Base-by-base conservation (phyloP, 2,329 filamentous ascomycete species). In the Fusarium euwallaceae region DNA sequence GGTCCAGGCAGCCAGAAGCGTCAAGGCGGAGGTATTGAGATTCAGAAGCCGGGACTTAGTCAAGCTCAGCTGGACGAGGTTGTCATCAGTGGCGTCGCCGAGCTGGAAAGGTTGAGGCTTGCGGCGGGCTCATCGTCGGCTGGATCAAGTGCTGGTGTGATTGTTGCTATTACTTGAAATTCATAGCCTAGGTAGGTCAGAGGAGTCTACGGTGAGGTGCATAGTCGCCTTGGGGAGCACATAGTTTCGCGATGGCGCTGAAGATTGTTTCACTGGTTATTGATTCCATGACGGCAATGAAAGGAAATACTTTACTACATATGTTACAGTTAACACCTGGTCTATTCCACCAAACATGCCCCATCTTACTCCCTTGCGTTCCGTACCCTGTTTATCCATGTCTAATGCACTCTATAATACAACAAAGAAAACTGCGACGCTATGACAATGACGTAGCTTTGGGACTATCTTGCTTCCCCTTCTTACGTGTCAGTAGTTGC, bases 51-150 rank as follows among this genome's bases (percentile, higher is more conserved):
- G 6, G 60, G 43, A 2, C 9, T 62, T 16, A 51, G 43, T 17
- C 60, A 32, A 16, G n/a, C 60, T 22, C 60, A 62, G 43, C 11
- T 62, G 41, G 60, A 62, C 20, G 60, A 62, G 43, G 36, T 62
- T 16, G 60, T 62, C 14, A 29, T 62, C 6, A 62, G 60, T n/a
- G 60, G 60, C 4, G 16, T 62, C 3, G 60, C 37, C 7, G 43
- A 48, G 29, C 24, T 62, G 60, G 60, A 62, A 45, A 39, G 58
- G 22, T 37, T 37, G 22, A 39, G 36, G 36, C 34, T 39, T 41
- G 55, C n/a, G 22, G 34, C 53, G 22, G 29, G 20, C 2, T 59
- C 55, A n/a, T 36, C 55, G 3, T 34, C 34, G 4, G 34, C 14
- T n/a, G 27, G 27, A 32, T 11, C 48, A 27, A 53, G 27, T 16